phyloP scores from a whole-genome alignment of 768 basidiomycete species.

The Kwoniella bestiolae region DNA sequence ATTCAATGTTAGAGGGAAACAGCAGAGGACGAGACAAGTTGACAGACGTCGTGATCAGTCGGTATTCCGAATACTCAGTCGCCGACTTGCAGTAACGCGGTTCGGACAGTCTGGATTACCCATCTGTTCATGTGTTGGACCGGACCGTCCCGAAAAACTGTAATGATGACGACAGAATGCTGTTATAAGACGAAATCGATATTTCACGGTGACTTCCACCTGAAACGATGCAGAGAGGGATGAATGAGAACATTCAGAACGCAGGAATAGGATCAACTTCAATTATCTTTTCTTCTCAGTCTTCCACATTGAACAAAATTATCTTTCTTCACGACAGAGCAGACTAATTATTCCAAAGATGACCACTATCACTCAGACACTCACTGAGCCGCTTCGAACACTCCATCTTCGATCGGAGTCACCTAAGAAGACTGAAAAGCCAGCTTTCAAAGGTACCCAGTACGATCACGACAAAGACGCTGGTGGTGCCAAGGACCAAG shows the following conservation, averaged over 20 bases:
- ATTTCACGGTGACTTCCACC: neutral
- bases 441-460: slow-evolving; percentile 12
- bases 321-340: neutral
- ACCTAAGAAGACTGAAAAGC: slow-evolving; percentile 10
- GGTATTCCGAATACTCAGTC: slow-evolving; percentile 7
- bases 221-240: neutral
- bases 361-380: slow-evolving; percentile 22
- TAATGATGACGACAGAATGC: slow-evolving; percentile 2
- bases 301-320: too few relatives aligned
- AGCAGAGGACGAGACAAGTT: neutral
- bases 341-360: neutral
- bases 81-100: neutral
- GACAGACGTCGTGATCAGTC: slow-evolving; percentile 11
- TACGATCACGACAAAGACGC: slow-evolving; percentile 24
- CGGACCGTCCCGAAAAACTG: slow-evolving; percentile 3
- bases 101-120: neutral
- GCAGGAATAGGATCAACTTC: neutral
- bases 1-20: neutral
- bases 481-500: neutral
- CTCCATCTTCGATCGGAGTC: slow-evolving; percentile 17
- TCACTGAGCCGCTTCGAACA: slow-evolving; percentile 17
- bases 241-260: neutral
- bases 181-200: slow-evolving; percentile 9
- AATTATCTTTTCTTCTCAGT: neutral
- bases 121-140: neutral